Conservation (phyloP, 192 early-diverging fungal species). For the Rhizoclosmatium globosum region DNA sequence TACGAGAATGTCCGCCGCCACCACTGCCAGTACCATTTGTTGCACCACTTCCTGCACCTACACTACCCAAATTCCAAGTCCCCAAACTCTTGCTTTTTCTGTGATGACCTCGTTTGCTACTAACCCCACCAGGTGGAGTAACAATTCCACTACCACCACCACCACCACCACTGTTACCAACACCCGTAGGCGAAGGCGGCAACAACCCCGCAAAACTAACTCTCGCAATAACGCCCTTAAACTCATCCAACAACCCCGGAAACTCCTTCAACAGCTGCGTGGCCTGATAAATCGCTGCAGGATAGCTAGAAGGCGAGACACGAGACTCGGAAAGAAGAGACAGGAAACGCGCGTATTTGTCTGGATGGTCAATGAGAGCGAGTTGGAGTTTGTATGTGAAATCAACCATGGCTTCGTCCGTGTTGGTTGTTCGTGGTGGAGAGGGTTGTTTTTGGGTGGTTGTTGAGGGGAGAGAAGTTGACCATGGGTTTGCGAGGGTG, state of each 20-base stretch:
- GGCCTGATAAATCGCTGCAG: constrained; percentile 27
- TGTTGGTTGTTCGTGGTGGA: background rate
- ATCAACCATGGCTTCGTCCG: constrained; percentile 11
- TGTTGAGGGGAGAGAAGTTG: background rate
- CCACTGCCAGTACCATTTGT: background rate
- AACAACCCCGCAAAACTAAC: constrained; percentile 19
- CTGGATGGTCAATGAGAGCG: background rate
- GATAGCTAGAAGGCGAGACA: constrained; percentile 19
- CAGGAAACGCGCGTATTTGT: constrained; percentile 18
- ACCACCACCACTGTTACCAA: background rate
- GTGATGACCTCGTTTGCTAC: background rate
- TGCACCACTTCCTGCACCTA: background rate
- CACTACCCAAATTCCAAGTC: background rate
- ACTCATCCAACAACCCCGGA: constrained; percentile 12
- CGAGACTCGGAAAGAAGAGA: background rate
- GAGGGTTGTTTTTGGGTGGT: background rate
- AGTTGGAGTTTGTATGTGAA: constrained; percentile 22
- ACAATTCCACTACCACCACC: background rate
- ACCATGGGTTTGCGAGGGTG: background rate
- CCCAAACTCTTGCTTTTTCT: constrained; percentile 20
- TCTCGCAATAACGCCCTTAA: constrained; percentile 19
- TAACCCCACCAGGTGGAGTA: background rate
- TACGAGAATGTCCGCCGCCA: background rate
- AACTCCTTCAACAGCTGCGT: constrained; percentile 10
- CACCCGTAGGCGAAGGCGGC: background rate